phyloP scores from a whole-genome alignment of 2,329 filamentous ascomycete genomes.

The Penicillium hesseltinei region DNA sequence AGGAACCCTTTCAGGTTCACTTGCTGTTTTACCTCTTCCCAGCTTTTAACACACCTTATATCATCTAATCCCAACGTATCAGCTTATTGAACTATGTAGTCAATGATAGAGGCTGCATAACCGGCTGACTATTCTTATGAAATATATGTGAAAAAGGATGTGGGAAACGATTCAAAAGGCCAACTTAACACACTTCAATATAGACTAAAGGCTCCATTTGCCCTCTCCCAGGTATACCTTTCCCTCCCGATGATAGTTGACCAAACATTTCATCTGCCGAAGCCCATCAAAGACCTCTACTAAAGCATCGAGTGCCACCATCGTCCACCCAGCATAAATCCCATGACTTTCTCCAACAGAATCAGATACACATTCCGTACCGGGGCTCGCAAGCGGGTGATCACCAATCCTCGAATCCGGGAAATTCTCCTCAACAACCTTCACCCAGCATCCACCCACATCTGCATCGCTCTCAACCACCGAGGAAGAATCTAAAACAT shows the following conservation, averaged over 20 bases:
- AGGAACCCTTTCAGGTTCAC: no score
- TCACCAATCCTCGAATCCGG: slow-evolving; percentile 23
- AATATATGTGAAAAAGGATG: no score
- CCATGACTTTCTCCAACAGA: slow-evolving; percentile 5
- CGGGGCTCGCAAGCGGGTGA: slow-evolving; percentile 5
- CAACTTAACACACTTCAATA: neutral
- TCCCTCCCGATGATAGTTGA: slow-evolving; percentile 25
- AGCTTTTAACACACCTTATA: no score
- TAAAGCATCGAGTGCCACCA: slow-evolving; percentile 25
- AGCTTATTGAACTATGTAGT: no score
- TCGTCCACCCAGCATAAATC: slow-evolving; percentile 27
- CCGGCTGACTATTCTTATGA: no score
- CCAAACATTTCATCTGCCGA: slow-evolving; percentile 23
- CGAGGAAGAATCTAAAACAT: slow-evolving; percentile 12
- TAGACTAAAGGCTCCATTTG: slow-evolving; percentile 17
- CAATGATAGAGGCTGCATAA: no score
- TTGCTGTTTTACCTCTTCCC: no score
- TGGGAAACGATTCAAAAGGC: neutral
- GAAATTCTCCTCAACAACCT: slow-evolving; percentile 32
- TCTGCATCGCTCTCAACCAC: slow-evolving; percentile 12
- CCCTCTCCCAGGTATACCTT: slow-evolving; percentile 26
- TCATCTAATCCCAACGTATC: no score
- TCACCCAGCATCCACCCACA: slow-evolving; percentile 23
- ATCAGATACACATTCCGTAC: neutral
- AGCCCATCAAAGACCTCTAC: slow-evolving; percentile 30